Percentiles rank a stretch among this genome's conserved stretches.
Conservation (phyloP, 2,329 filamentous ascomycete species). For the Xenoacremonium recifei region DNA sequence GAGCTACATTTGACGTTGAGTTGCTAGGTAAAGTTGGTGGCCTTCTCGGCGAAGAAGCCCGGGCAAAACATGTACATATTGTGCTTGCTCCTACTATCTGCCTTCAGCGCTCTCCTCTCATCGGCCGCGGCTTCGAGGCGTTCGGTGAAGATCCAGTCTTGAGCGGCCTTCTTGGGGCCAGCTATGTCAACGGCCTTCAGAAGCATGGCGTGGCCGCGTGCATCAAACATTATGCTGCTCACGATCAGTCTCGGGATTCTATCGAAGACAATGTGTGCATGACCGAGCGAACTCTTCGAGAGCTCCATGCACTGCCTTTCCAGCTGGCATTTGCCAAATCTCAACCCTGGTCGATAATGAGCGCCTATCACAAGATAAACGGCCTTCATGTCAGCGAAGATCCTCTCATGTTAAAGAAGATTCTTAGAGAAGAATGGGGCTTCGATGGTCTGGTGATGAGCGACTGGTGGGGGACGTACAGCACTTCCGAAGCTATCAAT, state of each 20-base stretch:
- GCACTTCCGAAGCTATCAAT: constrained; percentile 27
- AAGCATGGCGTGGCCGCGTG: constrained; percentile 4
- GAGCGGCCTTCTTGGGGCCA: constrained; percentile 38
- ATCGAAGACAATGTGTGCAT: constrained; percentile 6
- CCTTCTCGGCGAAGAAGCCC: constrained; percentile 17
- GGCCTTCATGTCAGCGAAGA: constrained; percentile 23
- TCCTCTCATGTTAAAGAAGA: constrained; percentile 16
- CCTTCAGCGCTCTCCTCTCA: constrained; percentile 41
- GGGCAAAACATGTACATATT: constrained; percentile 66
- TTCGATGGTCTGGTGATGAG: constrained; percentile 34
- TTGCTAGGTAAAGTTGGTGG: constrained; percentile 10
- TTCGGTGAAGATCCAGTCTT: constrained; percentile 43
- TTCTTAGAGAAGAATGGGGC: constrained; percentile 32
- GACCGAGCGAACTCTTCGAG: constrained; percentile 8
- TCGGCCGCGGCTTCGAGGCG: constrained; percentile 43
- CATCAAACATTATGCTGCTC: constrained; percentile 12
- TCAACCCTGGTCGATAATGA: constrained; percentile 10
- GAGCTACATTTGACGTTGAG: constrained; percentile 13
- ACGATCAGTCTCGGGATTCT: constrained; percentile 10
- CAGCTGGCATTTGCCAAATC: constrained; percentile 14
- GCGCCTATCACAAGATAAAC: constrained; percentile 26
- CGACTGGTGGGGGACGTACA: constrained; percentile 35
- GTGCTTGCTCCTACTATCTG: constrained; percentile 62
- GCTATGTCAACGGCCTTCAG: constrained; percentile 34
- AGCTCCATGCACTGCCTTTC: constrained; percentile 15